A percentile compares a stretch with the other conserved stretches of the same genome.
Evolutionary conservation across 2,329 filamentous ascomycete genomes (phyloP).

Genomic region (Thelonectria rubi): DNA sequence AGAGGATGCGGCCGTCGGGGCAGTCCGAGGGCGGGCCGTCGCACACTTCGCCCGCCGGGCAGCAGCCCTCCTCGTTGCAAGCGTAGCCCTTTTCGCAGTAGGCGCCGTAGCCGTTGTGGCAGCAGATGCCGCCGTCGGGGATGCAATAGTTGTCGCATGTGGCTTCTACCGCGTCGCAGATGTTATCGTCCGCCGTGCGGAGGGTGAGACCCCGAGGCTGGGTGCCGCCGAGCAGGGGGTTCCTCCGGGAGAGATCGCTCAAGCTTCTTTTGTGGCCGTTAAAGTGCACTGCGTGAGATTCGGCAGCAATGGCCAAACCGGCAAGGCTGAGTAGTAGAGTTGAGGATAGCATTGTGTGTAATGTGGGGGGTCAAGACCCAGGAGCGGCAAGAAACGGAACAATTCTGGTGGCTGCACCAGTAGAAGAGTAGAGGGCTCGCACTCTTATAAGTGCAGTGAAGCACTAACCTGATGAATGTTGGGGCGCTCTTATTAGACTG

Average conservation of each 20-base stretch:
- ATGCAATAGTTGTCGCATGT: constrained; percentile 47
- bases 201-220: constrained; percentile 33
- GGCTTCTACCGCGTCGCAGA: constrained; percentile 36
- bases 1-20: constrained; percentile 37
- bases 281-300: constrained; percentile 25
- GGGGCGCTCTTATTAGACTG: too few species aligned
- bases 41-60: constrained; percentile 45
- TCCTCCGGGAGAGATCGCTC: constrained; percentile 27
- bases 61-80: constrained; percentile 47
- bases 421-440: constrained; percentile 8
- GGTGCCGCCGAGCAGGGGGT: constrained; percentile 33
- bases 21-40: constrained; percentile 42
- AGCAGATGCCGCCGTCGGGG: constrained; percentile 43
- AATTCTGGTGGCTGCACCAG: not conserved
- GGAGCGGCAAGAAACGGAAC: not conserved
- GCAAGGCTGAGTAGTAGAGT: constrained; percentile 40
- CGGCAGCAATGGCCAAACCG: constrained; percentile 37
- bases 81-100: constrained; percentile 46
- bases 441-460: constrained; percentile 29
- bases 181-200: constrained; percentile 13
- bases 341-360: constrained; percentile 39
- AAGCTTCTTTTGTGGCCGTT: constrained; percentile 26
- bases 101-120: constrained; percentile 41
- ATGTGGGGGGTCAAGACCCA: not conserved
- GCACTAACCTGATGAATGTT: not conserved